A percentile compares a stretch with the other conserved stretches of the same genome.
phyloP scores from a whole-genome alignment of 495 filamentous ascomycete species.

The Podospora didyma region DNA sequence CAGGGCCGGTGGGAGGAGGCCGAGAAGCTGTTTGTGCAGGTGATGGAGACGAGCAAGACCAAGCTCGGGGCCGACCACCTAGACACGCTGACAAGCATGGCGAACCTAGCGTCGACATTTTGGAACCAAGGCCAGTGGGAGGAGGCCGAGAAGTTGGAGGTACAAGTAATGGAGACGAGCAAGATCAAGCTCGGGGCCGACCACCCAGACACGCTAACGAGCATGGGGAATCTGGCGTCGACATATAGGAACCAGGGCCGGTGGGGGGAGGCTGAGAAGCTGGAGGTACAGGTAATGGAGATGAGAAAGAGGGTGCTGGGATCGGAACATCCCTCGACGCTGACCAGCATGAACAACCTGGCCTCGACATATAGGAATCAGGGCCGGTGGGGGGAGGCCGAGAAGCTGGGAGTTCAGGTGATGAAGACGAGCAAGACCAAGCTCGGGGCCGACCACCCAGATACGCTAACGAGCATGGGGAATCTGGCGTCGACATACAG shows the following conservation, averaged over 20 bases:
- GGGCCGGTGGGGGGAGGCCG: background rate
- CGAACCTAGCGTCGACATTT: no score
- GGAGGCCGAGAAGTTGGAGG: no score
- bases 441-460: background rate
- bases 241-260: conserved; percentile 33
- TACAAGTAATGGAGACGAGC: conserved; percentile 20
- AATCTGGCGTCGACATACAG: no score
- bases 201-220: background rate
- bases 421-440: background rate
- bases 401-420: background rate
- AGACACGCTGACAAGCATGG: conserved; percentile 24
- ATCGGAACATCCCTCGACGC: conserved; percentile 32
- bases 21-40: no score
- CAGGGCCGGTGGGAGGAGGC: no score
- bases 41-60: conserved; percentile 10
- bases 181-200: conserved; percentile 10
- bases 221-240: conserved; percentile 15
- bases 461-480: background rate
- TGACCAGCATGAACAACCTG: conserved; percentile 36
- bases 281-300: conserved; percentile 27
- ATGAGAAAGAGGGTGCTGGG: conserved; percentile 25
- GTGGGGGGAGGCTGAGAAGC: conserved; percentile 33
- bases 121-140: no score
- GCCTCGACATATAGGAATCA: conserved; percentile 23
- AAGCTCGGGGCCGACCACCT: conserved; percentile 18